phyloP scores from a whole-genome alignment of 1,284 basidiomycete genomes.

The Pseudozyma pruni region DNA sequence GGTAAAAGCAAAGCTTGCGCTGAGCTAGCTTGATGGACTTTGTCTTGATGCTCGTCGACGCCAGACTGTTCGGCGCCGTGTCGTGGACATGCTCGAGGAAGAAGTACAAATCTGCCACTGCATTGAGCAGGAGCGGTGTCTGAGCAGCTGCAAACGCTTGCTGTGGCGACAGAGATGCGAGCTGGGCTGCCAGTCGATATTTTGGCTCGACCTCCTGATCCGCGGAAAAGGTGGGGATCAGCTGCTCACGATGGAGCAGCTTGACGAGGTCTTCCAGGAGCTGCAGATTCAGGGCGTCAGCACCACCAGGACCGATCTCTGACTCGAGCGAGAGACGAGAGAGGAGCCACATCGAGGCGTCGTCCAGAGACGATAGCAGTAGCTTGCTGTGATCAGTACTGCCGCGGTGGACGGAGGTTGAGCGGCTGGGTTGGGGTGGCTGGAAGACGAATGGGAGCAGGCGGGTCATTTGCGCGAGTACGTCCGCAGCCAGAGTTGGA shows the following conservation, averaged over 20 bases:
- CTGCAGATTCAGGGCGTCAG: constrained; percentile 23
- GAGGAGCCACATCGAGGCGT: constrained; percentile 36
- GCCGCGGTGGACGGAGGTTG: not conserved
- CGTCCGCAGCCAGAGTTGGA: not conserved
- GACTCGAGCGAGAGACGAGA: constrained; percentile 22
- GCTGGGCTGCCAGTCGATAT: constrained; percentile 10
- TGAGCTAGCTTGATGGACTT: constrained; percentile 17
- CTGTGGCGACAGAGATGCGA: constrained; percentile 12
- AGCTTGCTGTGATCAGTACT: constrained; percentile 5
- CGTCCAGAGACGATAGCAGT: constrained; percentile 16
- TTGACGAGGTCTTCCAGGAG: constrained; percentile 21
- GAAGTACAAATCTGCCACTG: constrained; percentile 26
- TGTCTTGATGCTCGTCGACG: not conserved
- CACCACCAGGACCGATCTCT: constrained; percentile 16
- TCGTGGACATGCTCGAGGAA: constrained; percentile 12
- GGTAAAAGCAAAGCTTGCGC: constrained; percentile 44
- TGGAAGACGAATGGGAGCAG: constrained; percentile 30
- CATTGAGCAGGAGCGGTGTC: constrained; percentile 24
- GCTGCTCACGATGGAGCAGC: constrained; percentile 6
- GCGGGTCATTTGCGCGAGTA: constrained; percentile 11
- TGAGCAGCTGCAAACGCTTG: constrained; percentile 22
- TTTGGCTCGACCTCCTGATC: constrained; percentile 12
- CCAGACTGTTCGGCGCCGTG: not conserved
- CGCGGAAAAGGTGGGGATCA: constrained; percentile 13
- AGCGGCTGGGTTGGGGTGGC: not conserved